phyloP scores from a whole-genome alignment of 371 early-diverging fungal species.

The Agmasoma carcini region DNA sequence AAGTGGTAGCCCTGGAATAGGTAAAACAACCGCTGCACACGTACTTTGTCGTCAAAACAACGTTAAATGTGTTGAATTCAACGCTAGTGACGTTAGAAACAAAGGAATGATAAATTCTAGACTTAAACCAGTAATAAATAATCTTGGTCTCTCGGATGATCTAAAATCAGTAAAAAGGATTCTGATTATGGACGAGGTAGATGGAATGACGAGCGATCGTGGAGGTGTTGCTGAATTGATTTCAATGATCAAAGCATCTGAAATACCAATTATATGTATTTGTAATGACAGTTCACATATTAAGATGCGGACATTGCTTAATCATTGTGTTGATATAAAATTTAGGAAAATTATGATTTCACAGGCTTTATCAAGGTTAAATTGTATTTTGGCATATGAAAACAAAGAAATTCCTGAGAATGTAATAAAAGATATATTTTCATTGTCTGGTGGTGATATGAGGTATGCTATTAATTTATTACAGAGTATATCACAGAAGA shows the following conservation, averaged over 20 bases:
- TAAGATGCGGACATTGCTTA: constrained; percentile 72
- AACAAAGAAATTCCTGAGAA: constrained; percentile 62
- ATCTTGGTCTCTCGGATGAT: not conserved
- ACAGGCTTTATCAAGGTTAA: constrained; percentile 61
- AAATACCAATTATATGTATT: constrained; percentile 91
- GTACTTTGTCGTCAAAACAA: constrained; percentile 65
- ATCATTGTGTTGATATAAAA: constrained; percentile 69
- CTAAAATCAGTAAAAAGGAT: constrained; percentile 48
- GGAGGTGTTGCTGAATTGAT: constrained; percentile 84
- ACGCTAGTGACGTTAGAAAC: constrained; percentile 89
- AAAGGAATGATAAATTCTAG: constrained; percentile 57
- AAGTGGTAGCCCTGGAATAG: constrained; percentile 92
- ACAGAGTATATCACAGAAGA: constrained; percentile 60
- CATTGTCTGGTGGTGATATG: constrained; percentile 71
- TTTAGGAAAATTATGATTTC: constrained; percentile 63
- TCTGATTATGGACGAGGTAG: constrained; percentile 97
- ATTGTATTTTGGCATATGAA: constrained; percentile 66
- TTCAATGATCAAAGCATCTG: constrained; percentile 68
- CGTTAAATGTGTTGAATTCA: constrained; percentile 78
- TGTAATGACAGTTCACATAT: constrained; percentile 80
- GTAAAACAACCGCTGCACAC: constrained; percentile 89
- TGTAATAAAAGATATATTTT: constrained; percentile 70
- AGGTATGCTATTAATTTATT: constrained; percentile 89
- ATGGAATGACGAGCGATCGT: constrained; percentile 95
- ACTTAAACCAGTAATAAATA: constrained; percentile 38